phyloP scores from a whole-genome alignment of 345 rosid species.

The Acer saccharum region DNA sequence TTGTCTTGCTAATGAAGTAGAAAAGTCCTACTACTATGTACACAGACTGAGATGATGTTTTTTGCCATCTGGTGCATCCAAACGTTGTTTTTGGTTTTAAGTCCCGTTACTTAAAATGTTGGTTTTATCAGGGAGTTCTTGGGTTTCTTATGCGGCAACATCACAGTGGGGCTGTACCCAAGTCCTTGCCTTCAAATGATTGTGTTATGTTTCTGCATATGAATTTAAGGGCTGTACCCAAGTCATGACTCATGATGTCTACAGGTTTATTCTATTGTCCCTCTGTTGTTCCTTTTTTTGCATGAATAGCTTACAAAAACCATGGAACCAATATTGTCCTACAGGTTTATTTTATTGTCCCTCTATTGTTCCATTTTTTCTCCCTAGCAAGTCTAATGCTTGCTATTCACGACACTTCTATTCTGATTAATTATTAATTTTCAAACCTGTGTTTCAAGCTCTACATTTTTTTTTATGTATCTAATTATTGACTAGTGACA shows the following conservation, averaged over 20 bases:
- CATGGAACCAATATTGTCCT: not conserved
- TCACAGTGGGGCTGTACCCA: too few relatives aligned
- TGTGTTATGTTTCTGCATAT: not conserved
- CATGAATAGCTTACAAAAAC: not conserved
- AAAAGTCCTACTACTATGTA: not conserved
- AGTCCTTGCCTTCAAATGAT: not conserved
- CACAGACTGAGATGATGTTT: not conserved
- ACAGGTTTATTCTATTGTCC: too few relatives aligned
- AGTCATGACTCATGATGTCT: too few relatives aligned
- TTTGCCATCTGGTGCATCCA: slow-evolving; percentile 7
- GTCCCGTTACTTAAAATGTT: too few relatives aligned
- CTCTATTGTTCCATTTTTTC: not conserved
- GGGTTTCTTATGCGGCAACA: too few relatives aligned
- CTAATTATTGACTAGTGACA: not conserved
- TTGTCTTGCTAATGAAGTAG: not conserved
- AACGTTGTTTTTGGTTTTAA: not conserved
- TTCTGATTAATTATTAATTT: too few relatives aligned
- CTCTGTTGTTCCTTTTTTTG: too few relatives aligned
- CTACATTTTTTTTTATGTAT: not conserved
- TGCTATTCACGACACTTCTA: not conserved
- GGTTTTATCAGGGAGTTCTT: too few relatives aligned
- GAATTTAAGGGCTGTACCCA: not conserved
- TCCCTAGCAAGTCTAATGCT: not conserved
- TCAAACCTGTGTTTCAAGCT: not conserved
- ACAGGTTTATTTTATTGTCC: not conserved